Evolutionary conservation across 768 basidiomycete species (phyloP).

Genomic region (Daedaleopsis sinensis): DNA sequence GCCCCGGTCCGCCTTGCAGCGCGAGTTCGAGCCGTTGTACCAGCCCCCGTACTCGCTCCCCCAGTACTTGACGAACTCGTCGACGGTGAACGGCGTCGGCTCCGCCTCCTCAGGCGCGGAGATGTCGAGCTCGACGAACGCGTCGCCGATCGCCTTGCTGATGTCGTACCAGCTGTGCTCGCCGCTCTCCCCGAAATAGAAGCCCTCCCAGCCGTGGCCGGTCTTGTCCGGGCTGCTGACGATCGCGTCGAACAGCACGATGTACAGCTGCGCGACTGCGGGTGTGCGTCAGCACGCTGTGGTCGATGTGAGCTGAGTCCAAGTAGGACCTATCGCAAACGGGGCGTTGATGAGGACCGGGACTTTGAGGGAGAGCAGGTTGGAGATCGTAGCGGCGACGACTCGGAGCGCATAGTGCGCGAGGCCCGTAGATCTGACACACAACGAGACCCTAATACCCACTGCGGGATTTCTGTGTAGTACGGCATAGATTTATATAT

Average conservation of each 20-base stretch:
- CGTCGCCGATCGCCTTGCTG: conserved; percentile 39
- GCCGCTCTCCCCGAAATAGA: conserved; percentile 37
- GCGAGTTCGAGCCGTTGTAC: conserved; percentile 28
- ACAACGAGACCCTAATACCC: too few relatives aligned
- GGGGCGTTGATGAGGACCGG: conserved; percentile 13
- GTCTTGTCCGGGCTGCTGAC: conserved; percentile 27
- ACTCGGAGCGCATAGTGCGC: too few relatives aligned
- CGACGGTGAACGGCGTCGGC: conserved; percentile 46
- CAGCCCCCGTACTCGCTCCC: conserved; percentile 4
- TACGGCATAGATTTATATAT: too few relatives aligned
- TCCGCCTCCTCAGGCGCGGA: conserved; percentile 30
- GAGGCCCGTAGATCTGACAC: too few relatives aligned
- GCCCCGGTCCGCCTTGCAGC: conserved; percentile 33
- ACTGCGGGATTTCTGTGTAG: too few relatives aligned
- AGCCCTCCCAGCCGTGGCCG: conserved; percentile 39
- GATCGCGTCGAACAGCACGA: conserved; percentile 44
- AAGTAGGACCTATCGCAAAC: conserved; percentile 25
- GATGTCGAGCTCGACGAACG: conserved; percentile 35
- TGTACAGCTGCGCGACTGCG: conserved; percentile 47
- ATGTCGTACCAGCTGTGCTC: conserved; percentile 39
- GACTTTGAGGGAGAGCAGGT: too few relatives aligned
- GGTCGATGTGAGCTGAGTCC: too few relatives aligned
- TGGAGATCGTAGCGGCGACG: too few relatives aligned
- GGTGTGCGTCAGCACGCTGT: neutral
- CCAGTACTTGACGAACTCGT: conserved; percentile 45